A percentile compares a stretch with the other conserved stretches of the same genome.
Conservation (phyloP, 2,329 filamentous ascomycete species). For the Aspergillus bombycis region DNA sequence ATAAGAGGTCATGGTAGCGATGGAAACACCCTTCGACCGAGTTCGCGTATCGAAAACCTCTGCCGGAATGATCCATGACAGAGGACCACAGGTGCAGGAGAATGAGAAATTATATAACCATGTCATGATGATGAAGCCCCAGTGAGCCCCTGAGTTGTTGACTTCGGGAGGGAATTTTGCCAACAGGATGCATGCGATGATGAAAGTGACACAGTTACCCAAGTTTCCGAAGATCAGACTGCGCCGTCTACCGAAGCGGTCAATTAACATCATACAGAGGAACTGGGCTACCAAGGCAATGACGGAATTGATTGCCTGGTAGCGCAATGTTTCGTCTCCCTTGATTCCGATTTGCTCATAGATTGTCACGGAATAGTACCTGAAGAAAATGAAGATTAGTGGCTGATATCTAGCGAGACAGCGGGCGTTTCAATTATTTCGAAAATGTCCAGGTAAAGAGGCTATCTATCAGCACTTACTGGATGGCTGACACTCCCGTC, state of each 20-base stretch:
- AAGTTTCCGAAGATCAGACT: conserved; percentile 73
- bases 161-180: conserved; percentile 64
- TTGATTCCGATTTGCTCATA: conserved; percentile 71
- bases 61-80: conserved; percentile 63
- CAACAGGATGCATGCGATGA: conserved; percentile 64
- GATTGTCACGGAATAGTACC: conserved; percentile 69
- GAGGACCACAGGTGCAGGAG: conserved; percentile 69
- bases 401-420: neutral
- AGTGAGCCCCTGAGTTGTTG: conserved; percentile 40
- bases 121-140: conserved; percentile 71
- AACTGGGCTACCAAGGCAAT: conserved; percentile 71
- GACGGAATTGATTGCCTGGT: conserved; percentile 74
- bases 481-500: conserved; percentile 74
- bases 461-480: conserved; percentile 41
- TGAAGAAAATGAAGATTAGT: conserved; percentile 7
- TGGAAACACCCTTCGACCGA: conserved; percentile 72
- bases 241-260: conserved; percentile 71
- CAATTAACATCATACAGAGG: conserved; percentile 67
- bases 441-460: too few species aligned
- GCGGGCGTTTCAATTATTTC: too few species aligned
- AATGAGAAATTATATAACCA: conserved; percentile 83
- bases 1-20: conserved; percentile 73
- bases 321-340: conserved; percentile 67
- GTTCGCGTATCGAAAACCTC: conserved; percentile 80
- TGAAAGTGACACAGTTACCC: conserved; percentile 71